Base-by-base conservation (phyloP, 345 rosid species). In the Salix caprea region DNA sequence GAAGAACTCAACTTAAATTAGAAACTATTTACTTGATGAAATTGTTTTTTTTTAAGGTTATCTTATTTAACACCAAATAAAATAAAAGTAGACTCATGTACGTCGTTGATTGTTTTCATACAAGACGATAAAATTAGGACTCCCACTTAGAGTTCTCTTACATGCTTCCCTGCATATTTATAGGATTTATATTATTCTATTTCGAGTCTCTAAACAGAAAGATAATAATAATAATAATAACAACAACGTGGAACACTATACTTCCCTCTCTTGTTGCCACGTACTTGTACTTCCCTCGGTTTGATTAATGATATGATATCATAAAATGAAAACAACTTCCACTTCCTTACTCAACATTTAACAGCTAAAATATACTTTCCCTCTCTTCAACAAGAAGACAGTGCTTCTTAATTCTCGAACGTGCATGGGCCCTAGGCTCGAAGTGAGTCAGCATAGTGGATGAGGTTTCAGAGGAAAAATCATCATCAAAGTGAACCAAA, bases 371-470 rank as follows among this genome's bases (percentile, higher is more conserved):
- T 4, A 1, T 11, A 26, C 0, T 8, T 52, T 8, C 0, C 14
- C 19, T 36, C 1, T 36, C 42, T 37, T n/a, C 6, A 1, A 34
- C 69, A 62, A 39, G 14, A 73, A 30, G 67, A 3, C 16, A 34
- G 40, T 42, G 42, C 67, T 24, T 65, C 39, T 24, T 65, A 42
- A 67, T 74, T 67, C 52, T 74, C 64, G 81, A 80, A 69, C 73
- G 82, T 79, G 83, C 77, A 74, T 78, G 81, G 78, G 88, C 89
- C 82, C 90, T 79, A 79, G 88, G 86, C 88, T 87, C 86, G 85
- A 85, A 82, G 84, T 73, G 79, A 64, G 77, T 80, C 81, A 76
- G 37, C 68, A 34, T 62, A 39, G 11, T 79, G 77, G 77, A 65
- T 72, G 21, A 12, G 24, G 50, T 7, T 34, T 54, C 28, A 26